Evolutionary conservation across 2,329 filamentous ascomycete species (phyloP).

Genomic region (Aspergillus sp.): DNA sequence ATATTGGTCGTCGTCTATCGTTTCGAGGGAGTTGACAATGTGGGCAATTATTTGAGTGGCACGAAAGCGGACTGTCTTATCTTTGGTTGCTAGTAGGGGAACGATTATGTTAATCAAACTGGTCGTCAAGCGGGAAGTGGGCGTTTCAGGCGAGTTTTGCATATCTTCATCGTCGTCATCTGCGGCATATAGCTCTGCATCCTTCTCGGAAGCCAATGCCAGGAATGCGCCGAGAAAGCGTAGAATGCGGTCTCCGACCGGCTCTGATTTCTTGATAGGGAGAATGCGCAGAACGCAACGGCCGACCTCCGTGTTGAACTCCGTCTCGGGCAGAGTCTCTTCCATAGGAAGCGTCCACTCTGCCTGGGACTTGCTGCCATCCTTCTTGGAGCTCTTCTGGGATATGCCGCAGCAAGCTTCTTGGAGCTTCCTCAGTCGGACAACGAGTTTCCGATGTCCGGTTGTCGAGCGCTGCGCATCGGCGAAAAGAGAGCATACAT

Average conservation of each 20-base stretch:
- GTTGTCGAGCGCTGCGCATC: conserved; percentile 88
- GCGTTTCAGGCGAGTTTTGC: conserved; percentile 75
- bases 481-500: conserved; percentile 71
- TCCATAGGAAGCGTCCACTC: conserved; percentile 48
- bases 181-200: conserved; percentile 65
- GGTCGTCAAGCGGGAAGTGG: conserved; percentile 75
- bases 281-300: conserved; percentile 81
- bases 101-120: conserved; percentile 73
- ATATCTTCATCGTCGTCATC: conserved; percentile 68
- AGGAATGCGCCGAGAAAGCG: conserved; percentile 88
- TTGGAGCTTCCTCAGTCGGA: conserved; percentile 86
- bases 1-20: conserved; percentile 90
- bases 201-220: conserved; percentile 66
- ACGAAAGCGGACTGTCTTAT: conserved; percentile 88
- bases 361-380: conserved; percentile 51
- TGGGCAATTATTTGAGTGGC: conserved; percentile 88
- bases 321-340: conserved; percentile 75
- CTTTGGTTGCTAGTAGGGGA: conserved; percentile 79
- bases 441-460: conserved; percentile 83
- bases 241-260: conserved; percentile 80
- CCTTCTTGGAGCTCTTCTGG: conserved; percentile 39
- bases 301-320: conserved; percentile 84
- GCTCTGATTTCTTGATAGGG: conserved; percentile 87
- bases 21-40: conserved; percentile 87
- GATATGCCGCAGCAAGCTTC: conserved; percentile 72